Evolutionary conservation across 768 basidiomycete genomes (phyloP), one percentile per base, ranked within the genome.

Genomic region (Lactarius hatsudake): DNA sequence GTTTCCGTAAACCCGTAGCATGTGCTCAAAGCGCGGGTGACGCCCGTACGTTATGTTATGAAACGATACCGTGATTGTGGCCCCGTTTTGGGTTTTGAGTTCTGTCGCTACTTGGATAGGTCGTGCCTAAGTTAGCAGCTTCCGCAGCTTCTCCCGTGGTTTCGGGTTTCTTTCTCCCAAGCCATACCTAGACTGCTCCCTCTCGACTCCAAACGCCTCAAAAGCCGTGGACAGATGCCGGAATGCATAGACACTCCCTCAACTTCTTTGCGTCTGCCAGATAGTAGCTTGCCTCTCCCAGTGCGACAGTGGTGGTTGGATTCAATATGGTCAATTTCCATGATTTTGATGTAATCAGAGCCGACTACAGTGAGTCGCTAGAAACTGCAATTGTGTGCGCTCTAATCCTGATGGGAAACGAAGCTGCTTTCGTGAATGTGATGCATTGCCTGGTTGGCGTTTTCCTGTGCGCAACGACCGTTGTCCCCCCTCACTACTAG

Each of bases 251-350:
- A n/a, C 26, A 12, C 12, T 15, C 51, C 51, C 51, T 28, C 51
- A 15, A 26, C 15, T 28, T 4, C 26, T 53, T n/a, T 26, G 26
- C 26, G 12, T 28, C 51, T 15, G 51, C 26, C 26, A 26, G 51
- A 53, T 23, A 26, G 51, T 23, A 26, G 51, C 5, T 28, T 15
- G 23, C 13, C 15, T 53, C 23, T 2, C n/a, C 12, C 48, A 5
- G 48, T 51, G 48, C 48, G 4, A 32, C 38, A 15, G 38, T 40
- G 15, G 23, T 23, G 23, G n/a, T 51, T 12, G 23, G 48, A 51
- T 51, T 23, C 48, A 51, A 32, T 8, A 60, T 65, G 64, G 55
- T 26, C 55, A 26, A 63, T 26, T 48, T 65, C 42, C n/a, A 56
- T 20, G 40, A 65, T 26, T 55, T 42, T 0, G n/a, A 12, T 17